Base-by-base conservation (phyloP, 306 rosid species). In the Sphenostylis stenocarpa region DNA sequence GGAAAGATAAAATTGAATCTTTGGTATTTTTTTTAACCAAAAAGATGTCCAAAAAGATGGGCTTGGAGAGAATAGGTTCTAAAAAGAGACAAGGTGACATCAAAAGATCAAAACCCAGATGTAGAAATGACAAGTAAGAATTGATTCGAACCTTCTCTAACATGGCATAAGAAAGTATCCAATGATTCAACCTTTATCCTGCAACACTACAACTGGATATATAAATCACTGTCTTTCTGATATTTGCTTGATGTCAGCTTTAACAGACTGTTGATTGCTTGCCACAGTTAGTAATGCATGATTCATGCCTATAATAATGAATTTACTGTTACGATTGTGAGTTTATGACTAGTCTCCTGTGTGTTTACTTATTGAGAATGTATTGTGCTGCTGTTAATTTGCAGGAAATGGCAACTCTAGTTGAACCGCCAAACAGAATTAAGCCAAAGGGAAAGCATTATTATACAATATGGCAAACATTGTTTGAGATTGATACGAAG, bases 401-500 rank as follows among this genome's bases (percentile, higher is more conserved):
- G n/a, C 78, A 79, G 89, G 76, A 83, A 33, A 89, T 91, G 98
- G 91, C 97, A 20, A 86, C 87, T 70, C 77, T 76, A 64, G 90
- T 94, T 48, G 93, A 91, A 83, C 90, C 94, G 4, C 93, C 93
- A 0, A 84, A 84, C 68, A 89, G 80, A 80, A 64, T 83, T 68
- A 84, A 76, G 84, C 88, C 84, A 20, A 75, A 52, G 63, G 96
- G 93, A 56, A 94, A 94, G 77, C 92, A 90, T 78, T 90, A 83
- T 36, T 90, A 82, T 78, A 51, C 91, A 56, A 86, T 91, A 84
- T 89, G 91, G 90, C 89, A 87, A 56, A 89, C 93, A 4, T 73
- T 92, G 86, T 94, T 92, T 55, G 97, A 94, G 87, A 80, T 94
- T 80, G 95, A 94, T 53, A 89, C 85, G 29, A 94, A 94, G 78